Evolutionary conservation across 2,329 filamentous ascomycete species (phyloP), one percentile per base, ranked within the genome.

Genomic region (Aspergillus fischeri): DNA sequence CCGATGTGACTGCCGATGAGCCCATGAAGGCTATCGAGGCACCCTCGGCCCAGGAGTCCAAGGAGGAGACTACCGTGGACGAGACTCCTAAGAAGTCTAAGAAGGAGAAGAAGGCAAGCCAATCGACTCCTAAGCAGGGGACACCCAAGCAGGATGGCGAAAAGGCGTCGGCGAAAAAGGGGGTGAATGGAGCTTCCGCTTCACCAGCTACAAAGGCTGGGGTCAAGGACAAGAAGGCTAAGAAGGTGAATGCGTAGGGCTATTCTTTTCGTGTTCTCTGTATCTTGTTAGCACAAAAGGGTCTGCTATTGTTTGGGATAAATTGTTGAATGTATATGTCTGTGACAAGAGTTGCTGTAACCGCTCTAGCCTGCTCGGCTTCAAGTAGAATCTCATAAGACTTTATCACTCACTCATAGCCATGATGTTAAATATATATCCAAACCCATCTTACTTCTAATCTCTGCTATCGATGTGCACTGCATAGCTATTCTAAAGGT

Each of bases 41-140:
- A 10, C 58, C 71, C 45, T 53, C 66, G 10, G 51, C 65, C 8
- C 65, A 63, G n/a, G 59, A 60, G 35, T 49, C 57, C 11, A 60
- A 65, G 42, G 47, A 50, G 38, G 65, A 67, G 29, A 64, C 65
- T 53, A 61, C 56, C 28, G 55, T 55, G 28, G 67, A 65, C 60
- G 67, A 70, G 61, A 68, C 70, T 55, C 65, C 69, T 11, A 73
- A 75, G 61, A 72, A 73, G 57, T 56, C 64, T 7, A 74, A 75
- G 63, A 71, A 72, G 65, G 63, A 62, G 56, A 70, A 70, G 64
- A 69, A 70, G 65, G 52, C 63, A 10, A 63, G 63, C 29, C 64
- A 64, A 53, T 57, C 65, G 20, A 49, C 55, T 53, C 55, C 64
- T n/a, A 52, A 48, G 14, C 54, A 67, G 49, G 64, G 63, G 47